Conservation (phyloP, 2,329 filamentous ascomycete species). For the Ciborinia camelliae region DNA sequence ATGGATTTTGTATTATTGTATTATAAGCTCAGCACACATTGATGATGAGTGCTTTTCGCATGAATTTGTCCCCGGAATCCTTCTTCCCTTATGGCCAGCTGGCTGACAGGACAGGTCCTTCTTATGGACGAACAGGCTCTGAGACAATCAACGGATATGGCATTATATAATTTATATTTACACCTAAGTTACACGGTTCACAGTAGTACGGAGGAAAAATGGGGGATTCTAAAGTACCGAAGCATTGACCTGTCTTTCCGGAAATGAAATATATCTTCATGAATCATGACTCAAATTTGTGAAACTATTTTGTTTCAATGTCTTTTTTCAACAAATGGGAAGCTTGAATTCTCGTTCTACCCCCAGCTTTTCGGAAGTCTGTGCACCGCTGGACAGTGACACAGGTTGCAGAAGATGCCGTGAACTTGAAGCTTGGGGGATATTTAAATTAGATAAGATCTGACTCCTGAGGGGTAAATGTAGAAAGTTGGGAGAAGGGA, state of each 20-base stretch:
- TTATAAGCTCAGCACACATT: too few relatives aligned
- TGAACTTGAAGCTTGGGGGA: not conserved
- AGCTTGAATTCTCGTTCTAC: not conserved
- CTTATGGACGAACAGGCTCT: not conserved
- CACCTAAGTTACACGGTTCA: too few relatives aligned
- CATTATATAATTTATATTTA: not conserved
- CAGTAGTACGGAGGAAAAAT: too few relatives aligned
- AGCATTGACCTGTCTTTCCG: not conserved
- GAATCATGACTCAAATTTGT: constrained; percentile 5
- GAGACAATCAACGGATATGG: not conserved
- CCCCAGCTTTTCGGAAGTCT: constrained; percentile 6
- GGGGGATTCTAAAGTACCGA: not conserved
- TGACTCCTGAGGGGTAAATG: constrained; percentile 10
- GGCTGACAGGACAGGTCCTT: not conserved
- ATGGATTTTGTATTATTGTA: not conserved
- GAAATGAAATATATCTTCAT: not conserved
- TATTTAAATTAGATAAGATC: constrained; percentile 1
- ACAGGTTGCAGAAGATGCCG: constrained; percentile 4
- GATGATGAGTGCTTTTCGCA: not conserved
- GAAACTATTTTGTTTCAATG: not conserved
- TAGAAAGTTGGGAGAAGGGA: not conserved
- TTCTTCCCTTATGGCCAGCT: not conserved
- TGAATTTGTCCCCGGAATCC: not conserved
- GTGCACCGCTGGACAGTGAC: not conserved
- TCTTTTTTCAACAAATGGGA: not conserved